Evolutionary conservation across 2,329 filamentous ascomycete genomes (phyloP).

Genomic region (Aspergillus piperis): DNA sequence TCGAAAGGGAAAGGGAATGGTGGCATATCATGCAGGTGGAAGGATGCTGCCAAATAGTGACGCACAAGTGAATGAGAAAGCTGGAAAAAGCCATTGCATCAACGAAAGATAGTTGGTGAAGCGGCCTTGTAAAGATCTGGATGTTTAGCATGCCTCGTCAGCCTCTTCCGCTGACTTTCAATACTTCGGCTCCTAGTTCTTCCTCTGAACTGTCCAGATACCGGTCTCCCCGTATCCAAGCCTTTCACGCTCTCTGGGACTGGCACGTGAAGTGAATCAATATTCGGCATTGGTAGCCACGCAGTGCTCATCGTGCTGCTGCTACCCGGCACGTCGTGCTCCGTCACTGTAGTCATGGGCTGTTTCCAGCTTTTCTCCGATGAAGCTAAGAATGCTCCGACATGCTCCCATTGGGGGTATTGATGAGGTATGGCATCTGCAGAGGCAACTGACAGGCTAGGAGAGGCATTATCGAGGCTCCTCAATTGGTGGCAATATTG

Average conservation of each 20-base stretch:
- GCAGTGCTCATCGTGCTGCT: neutral
- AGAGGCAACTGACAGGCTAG: neutral
- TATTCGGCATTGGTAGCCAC: neutral
- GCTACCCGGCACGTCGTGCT: neutral
- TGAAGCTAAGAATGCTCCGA: neutral
- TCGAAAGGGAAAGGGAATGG: neutral
- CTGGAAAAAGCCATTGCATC: conserved; percentile 1
- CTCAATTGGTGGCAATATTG: conserved; percentile 19
- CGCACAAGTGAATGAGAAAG: neutral
- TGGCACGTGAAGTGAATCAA: conserved; percentile 1
- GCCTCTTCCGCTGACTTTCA: conserved; percentile 21
- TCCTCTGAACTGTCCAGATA: conserved; percentile 23
- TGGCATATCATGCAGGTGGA: neutral
- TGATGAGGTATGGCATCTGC: neutral
- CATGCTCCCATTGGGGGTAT: neutral
- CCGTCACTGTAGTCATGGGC: neutral
- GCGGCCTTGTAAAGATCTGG: conserved; percentile 15
- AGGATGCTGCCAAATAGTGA: neutral
- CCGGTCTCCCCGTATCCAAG: neutral
- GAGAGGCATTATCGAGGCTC: conserved; percentile 9
- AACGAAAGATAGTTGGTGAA: conserved; percentile 17
- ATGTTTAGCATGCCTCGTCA: conserved; percentile 23
- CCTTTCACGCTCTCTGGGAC: conserved; percentile 1
- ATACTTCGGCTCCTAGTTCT: conserved; percentile 28
- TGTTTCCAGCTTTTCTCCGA: neutral